phyloP scores from a whole-genome alignment of 139 green algal species.

The Asterochloris sp. region DNA sequence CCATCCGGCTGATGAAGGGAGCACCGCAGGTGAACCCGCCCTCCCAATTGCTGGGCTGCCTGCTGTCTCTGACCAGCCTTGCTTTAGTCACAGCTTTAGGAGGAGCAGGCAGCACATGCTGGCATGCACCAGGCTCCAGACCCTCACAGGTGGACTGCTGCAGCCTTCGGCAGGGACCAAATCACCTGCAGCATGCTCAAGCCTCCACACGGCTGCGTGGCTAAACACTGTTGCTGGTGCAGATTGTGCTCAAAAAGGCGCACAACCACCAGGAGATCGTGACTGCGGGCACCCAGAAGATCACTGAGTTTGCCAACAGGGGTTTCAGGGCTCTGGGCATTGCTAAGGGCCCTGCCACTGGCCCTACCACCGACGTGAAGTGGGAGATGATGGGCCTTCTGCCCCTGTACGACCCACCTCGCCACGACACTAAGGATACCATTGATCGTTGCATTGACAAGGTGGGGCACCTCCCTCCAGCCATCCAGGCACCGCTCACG shows the following conservation, averaged over 20 bases:
- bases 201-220: too few relatives aligned
- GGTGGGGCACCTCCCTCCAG: background rate
- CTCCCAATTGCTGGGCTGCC: background rate
- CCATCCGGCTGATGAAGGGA: slow-evolving; percentile 77
- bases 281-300: slow-evolving; percentile 57
- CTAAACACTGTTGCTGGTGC: background rate
- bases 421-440: slow-evolving; percentile 80
- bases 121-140: too few relatives aligned
- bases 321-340: slow-evolving; percentile 78
- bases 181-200: too few relatives aligned
- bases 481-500: too few relatives aligned
- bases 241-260: slow-evolving; percentile 67
- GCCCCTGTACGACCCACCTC: slow-evolving; percentile 78
- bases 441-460: slow-evolving; percentile 66
- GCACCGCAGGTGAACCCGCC: slow-evolving; percentile 48
- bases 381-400: slow-evolving; percentile 72
- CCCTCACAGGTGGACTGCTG: too few relatives aligned
- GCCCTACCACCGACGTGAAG: slow-evolving; percentile 19
- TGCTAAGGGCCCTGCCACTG: slow-evolving; percentile 42
- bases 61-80: background rate
- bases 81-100: background rate
- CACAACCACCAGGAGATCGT: slow-evolving; percentile 53
- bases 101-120: too few relatives aligned
- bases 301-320: slow-evolving; percentile 71
- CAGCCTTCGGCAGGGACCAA: too few relatives aligned